Evolutionary conservation across 2,329 filamentous ascomycete genomes (phyloP), one percentile per base, ranked within the genome.

Genomic region (Teratosphaeriaceae sp.): DNA sequence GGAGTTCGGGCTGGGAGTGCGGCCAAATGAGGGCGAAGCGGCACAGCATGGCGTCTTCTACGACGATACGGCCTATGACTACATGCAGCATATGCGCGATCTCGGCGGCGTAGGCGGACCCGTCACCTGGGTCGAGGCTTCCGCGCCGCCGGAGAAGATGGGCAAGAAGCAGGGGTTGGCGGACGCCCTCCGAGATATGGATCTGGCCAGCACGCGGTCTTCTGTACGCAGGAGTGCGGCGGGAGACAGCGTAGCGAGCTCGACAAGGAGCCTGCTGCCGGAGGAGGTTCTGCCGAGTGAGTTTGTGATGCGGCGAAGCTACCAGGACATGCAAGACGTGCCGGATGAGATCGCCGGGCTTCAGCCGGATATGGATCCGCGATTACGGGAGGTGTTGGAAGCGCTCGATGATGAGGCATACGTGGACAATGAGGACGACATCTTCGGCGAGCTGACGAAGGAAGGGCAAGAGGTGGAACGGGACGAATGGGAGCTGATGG

Each of bases 81-180:
- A 98, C 70, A 98, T 98, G 92, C 92, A 98, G 66, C 92, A 98
- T 67, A 72, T 98, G 75, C 84, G 88, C 43, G 92, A 97, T 56
- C 70, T 98, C 33, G 87, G 72, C 2, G 60, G 60, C 2, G 68
- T 77, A 5, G 67, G 65, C 4, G 85, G 85, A 11, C 83, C 88
- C 43, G 79, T 84, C 22, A 81, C 89, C 37, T 97, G 94, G 60
- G 76, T 98, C 29, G 88, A 96, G 49, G 78, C 78, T 1, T 51
- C 52, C 12, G 64, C 68, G n/a, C 75, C 78, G 40, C 20, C 30
- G 24, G 65, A 72, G 11, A 75, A 75, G 43, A n/a, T n/a, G n/a
- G n/a, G n/a, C n/a, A 73, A 86, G 59, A 94, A 88, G 68, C 73
- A 81, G 64, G 80, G 79, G 19, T 71, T 98, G 19, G 89, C 92